Conservation (phyloP, 2,329 filamentous ascomycete species). For the Arthrobotrys megalospora region DNA sequence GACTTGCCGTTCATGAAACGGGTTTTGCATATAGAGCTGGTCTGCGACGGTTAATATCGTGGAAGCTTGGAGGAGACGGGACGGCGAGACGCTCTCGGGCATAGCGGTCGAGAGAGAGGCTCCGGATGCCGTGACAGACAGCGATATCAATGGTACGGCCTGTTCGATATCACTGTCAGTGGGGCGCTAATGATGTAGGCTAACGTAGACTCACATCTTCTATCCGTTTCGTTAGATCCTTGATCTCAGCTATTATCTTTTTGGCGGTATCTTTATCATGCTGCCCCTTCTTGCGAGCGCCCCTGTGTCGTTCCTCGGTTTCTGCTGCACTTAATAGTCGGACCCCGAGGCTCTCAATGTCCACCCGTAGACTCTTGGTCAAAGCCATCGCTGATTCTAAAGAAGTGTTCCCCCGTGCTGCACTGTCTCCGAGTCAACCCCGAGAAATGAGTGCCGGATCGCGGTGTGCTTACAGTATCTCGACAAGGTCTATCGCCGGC, state of each 20-base stretch:
- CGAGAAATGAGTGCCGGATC: neutral
- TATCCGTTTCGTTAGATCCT: conserved; percentile 80
- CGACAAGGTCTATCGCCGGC: conserved; percentile 91
- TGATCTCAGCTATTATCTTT: conserved; percentile 81
- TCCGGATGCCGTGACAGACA: conserved; percentile 94
- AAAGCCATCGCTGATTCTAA: conserved; percentile 88
- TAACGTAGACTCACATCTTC: conserved; percentile 77
- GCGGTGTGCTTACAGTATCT: conserved; percentile 77
- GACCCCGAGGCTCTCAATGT: conserved; percentile 84
- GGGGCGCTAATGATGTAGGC: neutral
- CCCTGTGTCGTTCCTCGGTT: conserved; percentile 72
- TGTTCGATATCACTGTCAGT: conserved; percentile 10
- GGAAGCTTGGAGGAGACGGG: conserved; percentile 90
- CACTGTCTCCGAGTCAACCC: conserved; percentile 67
- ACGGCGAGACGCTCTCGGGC: conserved; percentile 87
- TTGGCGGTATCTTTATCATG: conserved; percentile 77
- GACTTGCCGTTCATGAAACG: conserved; percentile 80
- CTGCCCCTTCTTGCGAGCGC: conserved; percentile 71
- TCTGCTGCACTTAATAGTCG: conserved; percentile 79
- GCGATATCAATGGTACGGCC: conserved; percentile 87
- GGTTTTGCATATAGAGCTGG: conserved; percentile 80
- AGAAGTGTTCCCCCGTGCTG: conserved; percentile 81
- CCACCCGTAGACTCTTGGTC: conserved; percentile 84
- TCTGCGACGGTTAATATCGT: conserved; percentile 91
- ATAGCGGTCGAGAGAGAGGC: conserved; percentile 86